A percentile compares a stretch with the other conserved stretches of the same genome.
Evolutionary conservation across 257 asterid genomes (phyloP).

Genomic region (Leptodermis oblonga): DNA sequence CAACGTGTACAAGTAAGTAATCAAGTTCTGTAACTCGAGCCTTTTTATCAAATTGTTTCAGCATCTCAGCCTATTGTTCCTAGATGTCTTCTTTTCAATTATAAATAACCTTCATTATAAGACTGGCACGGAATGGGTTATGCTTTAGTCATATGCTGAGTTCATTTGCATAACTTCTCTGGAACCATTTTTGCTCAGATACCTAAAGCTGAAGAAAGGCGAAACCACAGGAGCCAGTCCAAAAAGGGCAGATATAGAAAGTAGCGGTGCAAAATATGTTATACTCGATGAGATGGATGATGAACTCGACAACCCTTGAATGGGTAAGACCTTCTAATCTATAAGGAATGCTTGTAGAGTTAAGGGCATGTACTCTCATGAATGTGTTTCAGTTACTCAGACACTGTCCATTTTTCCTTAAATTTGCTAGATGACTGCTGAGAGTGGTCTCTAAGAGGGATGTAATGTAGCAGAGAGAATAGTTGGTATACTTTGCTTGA

Average conservation of each 20-base stretch:
- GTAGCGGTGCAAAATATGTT: constrained; percentile 55
- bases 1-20: constrained; percentile 99
- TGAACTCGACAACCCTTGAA: constrained; percentile 47
- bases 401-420: background rate
- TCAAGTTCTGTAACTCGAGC: constrained; percentile 15
- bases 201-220: constrained; percentile 63
- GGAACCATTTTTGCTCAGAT: constrained; percentile 34
- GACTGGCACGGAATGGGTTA: background rate
- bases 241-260: constrained; percentile 23
- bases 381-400: too few relatives aligned
- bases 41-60: background rate
- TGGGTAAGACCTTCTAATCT: background rate
- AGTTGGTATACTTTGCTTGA: background rate
- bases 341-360: background rate
- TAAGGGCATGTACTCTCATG: background rate
- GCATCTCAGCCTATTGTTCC: background rate
- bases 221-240: constrained; percentile 32
- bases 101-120: background rate
- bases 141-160: background rate
- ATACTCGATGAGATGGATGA: constrained; percentile 85
- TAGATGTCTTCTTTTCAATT: background rate
- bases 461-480: background rate
- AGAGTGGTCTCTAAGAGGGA: constrained; percentile 8
- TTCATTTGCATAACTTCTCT: background rate
- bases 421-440: constrained; percentile 5